Evolutionary conservation across 257 asterid species (phyloP).

Genomic region (Craterostigma plantagineum): DNA sequence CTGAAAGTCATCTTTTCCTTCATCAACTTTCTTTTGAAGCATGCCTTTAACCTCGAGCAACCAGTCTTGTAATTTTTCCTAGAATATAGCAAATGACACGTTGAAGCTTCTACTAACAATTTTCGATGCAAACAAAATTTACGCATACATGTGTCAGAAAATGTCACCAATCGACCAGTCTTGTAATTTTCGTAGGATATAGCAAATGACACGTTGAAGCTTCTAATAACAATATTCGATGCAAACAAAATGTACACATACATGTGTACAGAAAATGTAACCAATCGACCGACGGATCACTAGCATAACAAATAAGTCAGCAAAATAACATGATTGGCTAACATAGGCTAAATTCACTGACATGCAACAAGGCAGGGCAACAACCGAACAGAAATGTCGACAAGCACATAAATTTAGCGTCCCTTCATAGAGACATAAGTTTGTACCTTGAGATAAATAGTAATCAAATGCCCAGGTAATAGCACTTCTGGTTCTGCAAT

Average conservation of each 20-base stretch:
- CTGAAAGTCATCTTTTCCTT: constrained; percentile 27
- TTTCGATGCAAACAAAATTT: too few relatives aligned
- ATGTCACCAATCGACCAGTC: too few relatives aligned
- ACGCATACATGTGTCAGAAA: too few relatives aligned
- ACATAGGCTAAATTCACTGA: too few relatives aligned
- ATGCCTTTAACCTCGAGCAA: constrained; percentile 36
- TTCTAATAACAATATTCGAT: constrained; percentile 2
- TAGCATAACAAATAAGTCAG: too few relatives aligned
- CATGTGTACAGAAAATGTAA: too few relatives aligned
- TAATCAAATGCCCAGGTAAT: constrained; percentile 87
- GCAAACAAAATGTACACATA: constrained; percentile 1
- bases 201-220: not conserved
- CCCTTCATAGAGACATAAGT: constrained; percentile 4
- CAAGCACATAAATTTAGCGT: too few relatives aligned
- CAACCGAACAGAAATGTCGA: not conserved
- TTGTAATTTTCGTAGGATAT: too few relatives aligned
- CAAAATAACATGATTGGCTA: too few relatives aligned
- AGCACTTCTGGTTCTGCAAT: constrained; percentile 89
- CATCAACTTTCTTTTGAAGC: constrained; percentile 52
- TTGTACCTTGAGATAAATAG: constrained; percentile 77
- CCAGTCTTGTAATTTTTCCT: constrained; percentile 91
- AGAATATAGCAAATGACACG: too few relatives aligned
- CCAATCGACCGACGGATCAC: too few relatives aligned
- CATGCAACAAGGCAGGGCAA: not conserved
- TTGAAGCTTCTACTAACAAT: too few relatives aligned